phyloP scores from a whole-genome alignment of 441 rosid species.

The Geranium incanum region DNA sequence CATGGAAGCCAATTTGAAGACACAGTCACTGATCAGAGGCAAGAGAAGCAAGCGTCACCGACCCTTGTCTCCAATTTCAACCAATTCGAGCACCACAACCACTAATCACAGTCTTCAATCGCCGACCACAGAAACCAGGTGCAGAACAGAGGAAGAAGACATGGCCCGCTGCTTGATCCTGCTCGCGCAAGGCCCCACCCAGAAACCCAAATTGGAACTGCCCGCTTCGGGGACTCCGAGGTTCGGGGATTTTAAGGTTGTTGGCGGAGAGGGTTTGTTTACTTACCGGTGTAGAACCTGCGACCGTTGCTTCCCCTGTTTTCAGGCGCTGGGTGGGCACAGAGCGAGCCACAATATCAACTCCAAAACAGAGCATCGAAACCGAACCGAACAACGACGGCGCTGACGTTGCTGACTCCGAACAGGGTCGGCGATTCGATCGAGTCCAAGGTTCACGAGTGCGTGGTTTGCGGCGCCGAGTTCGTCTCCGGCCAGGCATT shows the following conservation, averaged over 20 bases:
- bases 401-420: background rate
- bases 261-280: background rate
- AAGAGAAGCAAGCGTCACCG: background rate
- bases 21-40: no score
- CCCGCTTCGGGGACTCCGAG: background rate
- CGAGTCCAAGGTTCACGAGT: background rate
- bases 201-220: background rate
- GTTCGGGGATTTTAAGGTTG: no score
- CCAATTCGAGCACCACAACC: background rate
- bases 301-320: background rate
- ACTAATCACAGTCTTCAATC: background rate
- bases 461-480: background rate
- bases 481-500: background rate
- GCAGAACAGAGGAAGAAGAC: background rate
- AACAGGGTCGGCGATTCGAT: no score
- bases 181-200: background rate
- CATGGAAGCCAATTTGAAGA: no score
- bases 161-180: background rate
- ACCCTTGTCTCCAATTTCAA: background rate
- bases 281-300: background rate
- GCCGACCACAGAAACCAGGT: background rate
- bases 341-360: background rate
- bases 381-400: background rate
- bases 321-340: background rate
- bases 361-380: background rate